Evolutionary conservation across 305 asterid genomes (phyloP).

Genomic region (Fraxinus floribunda): DNA sequence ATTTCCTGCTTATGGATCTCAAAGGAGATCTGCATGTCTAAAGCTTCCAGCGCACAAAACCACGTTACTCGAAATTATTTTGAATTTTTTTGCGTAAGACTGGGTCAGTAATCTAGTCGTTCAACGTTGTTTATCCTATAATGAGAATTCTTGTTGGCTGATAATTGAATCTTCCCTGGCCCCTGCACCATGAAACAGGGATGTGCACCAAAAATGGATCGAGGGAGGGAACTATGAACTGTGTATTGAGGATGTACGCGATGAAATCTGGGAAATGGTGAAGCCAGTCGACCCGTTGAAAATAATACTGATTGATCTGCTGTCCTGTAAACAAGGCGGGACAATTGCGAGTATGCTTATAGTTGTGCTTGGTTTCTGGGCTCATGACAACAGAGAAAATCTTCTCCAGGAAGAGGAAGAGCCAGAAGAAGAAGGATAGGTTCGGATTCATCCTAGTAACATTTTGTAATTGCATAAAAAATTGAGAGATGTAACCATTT

Average conservation of each 20-base stretch:
- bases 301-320: slow-evolving; percentile 39
- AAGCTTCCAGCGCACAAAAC: not conserved
- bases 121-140: not conserved
- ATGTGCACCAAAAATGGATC: slow-evolving; percentile 57
- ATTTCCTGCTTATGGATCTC: slow-evolving; percentile 5
- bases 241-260: slow-evolving; percentile 49
- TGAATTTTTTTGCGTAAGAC: not conserved
- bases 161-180: not conserved
- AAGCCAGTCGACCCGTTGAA: slow-evolving; percentile 41
- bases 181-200: slow-evolving; percentile 35
- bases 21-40: not conserved
- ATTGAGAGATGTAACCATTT: not conserved
- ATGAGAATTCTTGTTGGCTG: not conserved
- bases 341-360: slow-evolving; percentile 58
- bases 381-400: slow-evolving; percentile 54
- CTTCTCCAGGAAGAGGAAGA: slow-evolving; percentile 64
- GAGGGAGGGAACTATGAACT: slow-evolving; percentile 57
- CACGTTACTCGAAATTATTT: not conserved
- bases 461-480: slow-evolving; percentile 3
- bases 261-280: slow-evolving; percentile 65
- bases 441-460: not conserved
- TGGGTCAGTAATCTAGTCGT: not conserved
- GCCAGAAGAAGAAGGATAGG: slow-evolving; percentile 43
- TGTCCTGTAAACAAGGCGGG: slow-evolving; percentile 55
- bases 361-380: slow-evolving; percentile 62